Evolutionary conservation across 768 basidiomycete species (phyloP).

Genomic region (Boletus rubroflammeus): DNA sequence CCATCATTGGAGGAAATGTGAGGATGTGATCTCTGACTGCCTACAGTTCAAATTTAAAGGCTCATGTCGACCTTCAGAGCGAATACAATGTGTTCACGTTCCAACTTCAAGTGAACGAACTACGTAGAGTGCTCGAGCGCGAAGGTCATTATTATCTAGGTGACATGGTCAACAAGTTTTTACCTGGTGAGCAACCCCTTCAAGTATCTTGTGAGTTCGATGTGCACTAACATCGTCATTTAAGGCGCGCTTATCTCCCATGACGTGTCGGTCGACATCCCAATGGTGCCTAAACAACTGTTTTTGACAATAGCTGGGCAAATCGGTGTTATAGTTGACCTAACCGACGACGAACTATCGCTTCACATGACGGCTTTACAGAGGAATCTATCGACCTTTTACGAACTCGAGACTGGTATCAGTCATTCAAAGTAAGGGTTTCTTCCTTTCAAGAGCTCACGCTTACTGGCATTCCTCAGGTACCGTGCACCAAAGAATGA

Average conservation of each 20-base stretch:
- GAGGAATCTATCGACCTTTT: slow-evolving; percentile 62
- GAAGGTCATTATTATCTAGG: slow-evolving; percentile 72
- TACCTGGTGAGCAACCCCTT: slow-evolving; percentile 47
- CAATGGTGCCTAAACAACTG: slow-evolving; percentile 55
- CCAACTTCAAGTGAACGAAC: slow-evolving; percentile 42
- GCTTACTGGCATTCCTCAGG: slow-evolving; percentile 35
- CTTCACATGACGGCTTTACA: slow-evolving; percentile 67
- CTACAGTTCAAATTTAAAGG: not conserved
- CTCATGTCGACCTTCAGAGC: slow-evolving; percentile 42
- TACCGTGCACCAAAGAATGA: slow-evolving; percentile 66
- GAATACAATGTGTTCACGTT: slow-evolving; percentile 68
- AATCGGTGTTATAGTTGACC: slow-evolving; percentile 68
- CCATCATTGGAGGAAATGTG: slow-evolving; percentile 74
- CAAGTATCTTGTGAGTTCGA: not conserved
- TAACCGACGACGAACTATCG: slow-evolving; percentile 47
- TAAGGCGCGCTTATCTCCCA: slow-evolving; percentile 54
- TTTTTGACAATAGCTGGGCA: slow-evolving; percentile 79
- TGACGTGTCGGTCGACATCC: slow-evolving; percentile 39
- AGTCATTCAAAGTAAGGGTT: slow-evolving; percentile 57
- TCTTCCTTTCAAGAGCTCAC: not conserved
- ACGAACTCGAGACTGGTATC: slow-evolving; percentile 50
- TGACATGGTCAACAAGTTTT: slow-evolving; percentile 74
- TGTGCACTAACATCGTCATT: slow-evolving; percentile 1
- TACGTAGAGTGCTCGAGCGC: slow-evolving; percentile 49
- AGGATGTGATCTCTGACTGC: slow-evolving; percentile 26